Conservation (phyloP, 148 eudicot genomes). For the Beta vulgaris region DNA sequence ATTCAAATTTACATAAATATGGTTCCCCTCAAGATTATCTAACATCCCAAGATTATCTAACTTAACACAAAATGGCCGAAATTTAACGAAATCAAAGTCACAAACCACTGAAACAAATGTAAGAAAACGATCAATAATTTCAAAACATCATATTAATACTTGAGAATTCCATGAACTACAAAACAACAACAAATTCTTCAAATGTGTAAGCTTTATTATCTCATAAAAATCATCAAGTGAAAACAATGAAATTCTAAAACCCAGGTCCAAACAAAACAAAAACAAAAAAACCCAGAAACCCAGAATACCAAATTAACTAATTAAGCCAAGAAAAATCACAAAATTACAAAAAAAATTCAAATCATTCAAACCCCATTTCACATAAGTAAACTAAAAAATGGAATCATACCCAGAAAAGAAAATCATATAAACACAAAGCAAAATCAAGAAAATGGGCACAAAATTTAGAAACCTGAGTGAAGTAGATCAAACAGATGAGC, state of each 20-base stretch:
- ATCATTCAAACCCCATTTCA: background rate
- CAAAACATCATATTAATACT: too few relatives aligned
- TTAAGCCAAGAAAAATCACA: background rate
- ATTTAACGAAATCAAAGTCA: background rate
- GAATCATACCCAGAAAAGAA: background rate
- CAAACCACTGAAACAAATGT: too few relatives aligned
- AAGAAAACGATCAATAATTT: too few relatives aligned
- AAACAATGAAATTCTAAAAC: too few relatives aligned
- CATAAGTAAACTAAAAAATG: too few relatives aligned
- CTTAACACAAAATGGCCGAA: background rate
- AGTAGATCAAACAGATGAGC: constrained; percentile 93
- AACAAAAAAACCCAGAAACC: background rate
- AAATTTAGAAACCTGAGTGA: constrained; percentile 63
- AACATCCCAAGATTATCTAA: background rate
- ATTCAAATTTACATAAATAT: too few relatives aligned
- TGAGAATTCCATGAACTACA: background rate
- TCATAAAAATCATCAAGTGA: too few relatives aligned
- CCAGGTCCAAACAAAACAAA: background rate
- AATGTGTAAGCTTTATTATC: too few relatives aligned
- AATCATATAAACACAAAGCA: background rate
- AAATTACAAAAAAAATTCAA: background rate
- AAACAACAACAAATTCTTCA: too few relatives aligned
- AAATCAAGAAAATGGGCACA: background rate
- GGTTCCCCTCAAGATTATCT: background rate
- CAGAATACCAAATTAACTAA: background rate